Evolutionary conservation across 768 basidiomycete genomes (phyloP).

Genomic region (Tulasnella sp.): DNA sequence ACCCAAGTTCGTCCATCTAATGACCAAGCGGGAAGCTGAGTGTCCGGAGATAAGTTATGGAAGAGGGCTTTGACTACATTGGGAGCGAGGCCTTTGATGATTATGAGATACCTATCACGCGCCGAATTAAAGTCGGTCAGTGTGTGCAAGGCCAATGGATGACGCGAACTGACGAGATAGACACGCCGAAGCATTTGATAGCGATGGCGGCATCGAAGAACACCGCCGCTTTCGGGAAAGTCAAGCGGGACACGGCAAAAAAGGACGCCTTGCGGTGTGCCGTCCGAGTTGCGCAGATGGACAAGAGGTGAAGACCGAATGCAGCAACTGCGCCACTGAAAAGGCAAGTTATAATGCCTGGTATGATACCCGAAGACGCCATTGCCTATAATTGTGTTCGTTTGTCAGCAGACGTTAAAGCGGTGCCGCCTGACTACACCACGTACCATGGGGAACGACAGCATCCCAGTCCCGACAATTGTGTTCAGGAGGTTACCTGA

Average conservation of each 20-base stretch:
- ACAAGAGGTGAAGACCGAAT: constrained; percentile 85
- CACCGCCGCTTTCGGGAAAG: constrained; percentile 78
- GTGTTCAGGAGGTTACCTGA: constrained; percentile 68
- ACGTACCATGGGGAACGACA: constrained; percentile 28
- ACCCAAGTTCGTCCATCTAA: constrained; percentile 79
- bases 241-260: constrained; percentile 73
- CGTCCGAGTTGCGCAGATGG: constrained; percentile 69
- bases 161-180: constrained; percentile 57
- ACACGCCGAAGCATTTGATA: constrained; percentile 94
- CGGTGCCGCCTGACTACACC: neutral
- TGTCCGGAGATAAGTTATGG: constrained; percentile 62
- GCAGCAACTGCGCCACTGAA: constrained; percentile 68
- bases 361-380: constrained; percentile 82
- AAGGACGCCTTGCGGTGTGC: constrained; percentile 72
- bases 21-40: constrained; percentile 66
- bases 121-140: neutral
- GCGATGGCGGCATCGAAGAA: constrained; percentile 94
- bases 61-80: constrained; percentile 79
- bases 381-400: constrained; percentile 51
- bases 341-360: constrained; percentile 80
- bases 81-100: constrained; percentile 89
- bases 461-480: constrained; percentile 88
- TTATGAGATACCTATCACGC: constrained; percentile 66
- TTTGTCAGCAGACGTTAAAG: neutral
- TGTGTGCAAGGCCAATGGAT: neutral